Conservation (phyloP, 2,329 filamentous ascomycete species). For the Fusarium sp. region DNA sequence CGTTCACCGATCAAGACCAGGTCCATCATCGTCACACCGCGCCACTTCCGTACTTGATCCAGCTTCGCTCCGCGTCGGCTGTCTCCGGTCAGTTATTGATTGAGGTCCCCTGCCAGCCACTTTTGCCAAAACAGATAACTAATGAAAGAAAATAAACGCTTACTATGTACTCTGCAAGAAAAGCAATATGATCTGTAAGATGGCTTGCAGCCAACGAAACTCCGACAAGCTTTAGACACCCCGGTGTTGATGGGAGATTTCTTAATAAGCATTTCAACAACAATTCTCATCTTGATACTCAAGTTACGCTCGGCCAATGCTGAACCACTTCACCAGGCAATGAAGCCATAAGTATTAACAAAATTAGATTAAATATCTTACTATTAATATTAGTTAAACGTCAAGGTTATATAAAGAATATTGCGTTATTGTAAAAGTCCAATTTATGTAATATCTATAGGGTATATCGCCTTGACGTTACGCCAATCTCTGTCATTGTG, state of each 20-base stretch:
- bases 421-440: accelerated
- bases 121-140: not conserved
- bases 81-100: not conserved
- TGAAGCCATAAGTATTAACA: not conserved
- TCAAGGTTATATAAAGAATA: not conserved
- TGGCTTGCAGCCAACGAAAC: accelerated
- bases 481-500: accelerated
- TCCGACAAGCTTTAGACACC: too few species aligned
- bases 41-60: not conserved
- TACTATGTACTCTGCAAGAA: not conserved
- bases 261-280: not conserved
- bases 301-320: accelerated
- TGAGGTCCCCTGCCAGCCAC: not conserved
- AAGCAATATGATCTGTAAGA: not conserved
- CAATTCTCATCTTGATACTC: accelerated
- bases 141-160: not conserved
- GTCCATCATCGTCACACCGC: not conserved
- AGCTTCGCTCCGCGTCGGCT: not conserved
- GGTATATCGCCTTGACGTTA: not conserved
- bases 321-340: accelerated
- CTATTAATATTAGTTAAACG: accelerated
- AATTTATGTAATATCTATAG: not conserved
- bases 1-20: not conserved
- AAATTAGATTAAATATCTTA: accelerated
- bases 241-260: not conserved